Evolutionary conservation across 2,329 filamentous ascomycete species (phyloP), one percentile per base, ranked within the genome.

Genomic region (Teratosphaeria nubilosa): DNA sequence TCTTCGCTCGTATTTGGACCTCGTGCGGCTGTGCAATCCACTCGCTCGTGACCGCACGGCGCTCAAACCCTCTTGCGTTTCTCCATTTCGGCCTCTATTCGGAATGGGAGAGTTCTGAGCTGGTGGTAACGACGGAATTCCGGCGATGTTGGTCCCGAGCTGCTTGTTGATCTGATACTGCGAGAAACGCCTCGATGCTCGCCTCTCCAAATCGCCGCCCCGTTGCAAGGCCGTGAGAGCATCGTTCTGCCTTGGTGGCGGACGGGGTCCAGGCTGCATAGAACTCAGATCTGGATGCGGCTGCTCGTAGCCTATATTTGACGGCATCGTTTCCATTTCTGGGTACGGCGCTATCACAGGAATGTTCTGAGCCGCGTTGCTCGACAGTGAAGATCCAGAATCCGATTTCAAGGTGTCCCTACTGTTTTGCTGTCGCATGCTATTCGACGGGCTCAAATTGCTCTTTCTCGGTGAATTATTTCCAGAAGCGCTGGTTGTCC

Each of bases 101-200:
- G 91, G 91, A 62, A 92, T 81, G 1, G 89, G 90, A 3, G 87
- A 86, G 61, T 86, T 90, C 69, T 95, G 90, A 20, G 79, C 73
- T 5, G 88, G 80, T 27, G 92, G 91, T 22, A 97, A 82, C 69
- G 95, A 88, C 6, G 91, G 90, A 16, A 97, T 86, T 22, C 89
- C 90, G 73, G 86, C 91, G 16, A 88, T 82, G 45, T 87, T 86
- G 16, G 85, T 82, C 11, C 92, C 92, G 1, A 97, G 78, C 67
- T 96, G 91, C 70, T 96, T 97, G 52, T 90, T 90, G 65, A 99
- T 95, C 69, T 99, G 94, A 71, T 97, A 99, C 56, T 91, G 88
- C 1, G 94, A 97, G 71, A 97, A 99, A 68, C 94, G 82, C 65
- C 92, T 82, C 14, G 94, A 99, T 0, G 94, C 94, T 70, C 94